These are phyloP conservation scores for Mortierella sp. DNA, from an alignment of 371 early-diverging fungal genomes.

Conservation along the genomic window DNA sequence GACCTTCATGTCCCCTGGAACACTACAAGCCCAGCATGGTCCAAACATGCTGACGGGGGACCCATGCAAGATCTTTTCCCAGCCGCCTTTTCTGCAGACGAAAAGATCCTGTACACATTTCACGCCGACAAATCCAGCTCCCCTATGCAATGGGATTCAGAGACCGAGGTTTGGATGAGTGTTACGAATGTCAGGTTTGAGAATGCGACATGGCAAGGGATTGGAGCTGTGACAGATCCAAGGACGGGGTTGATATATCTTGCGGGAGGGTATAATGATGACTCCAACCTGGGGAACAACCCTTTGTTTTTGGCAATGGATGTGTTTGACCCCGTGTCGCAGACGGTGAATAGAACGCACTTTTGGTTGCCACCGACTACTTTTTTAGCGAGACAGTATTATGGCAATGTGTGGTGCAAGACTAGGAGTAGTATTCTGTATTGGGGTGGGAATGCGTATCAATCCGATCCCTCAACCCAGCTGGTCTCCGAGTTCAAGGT, in stretches of 20 bases:
- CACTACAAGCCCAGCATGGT: background rate
- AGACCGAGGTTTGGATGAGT: background rate
- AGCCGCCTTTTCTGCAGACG: background rate
- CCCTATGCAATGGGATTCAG: background rate
- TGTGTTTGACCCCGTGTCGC: background rate
- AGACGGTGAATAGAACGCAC: background rate
- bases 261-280: background rate
- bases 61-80: background rate
- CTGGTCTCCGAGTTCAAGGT: background rate
- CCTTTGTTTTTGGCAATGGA: background rate
- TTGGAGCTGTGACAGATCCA: background rate
- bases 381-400: background rate
- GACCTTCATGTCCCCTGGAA: background rate
- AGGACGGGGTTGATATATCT: background rate
- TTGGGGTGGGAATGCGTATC: background rate
- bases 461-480: background rate
- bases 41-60: background rate
- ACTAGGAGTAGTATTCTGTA: background rate
- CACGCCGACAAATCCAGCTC: background rate
- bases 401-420: constrained; percentile 1
- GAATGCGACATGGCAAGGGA: background rate
- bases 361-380: background rate
- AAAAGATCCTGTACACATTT: background rate
- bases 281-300: background rate
- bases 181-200: background rate